These are phyloP conservation scores for Trichothecium sympodiale DNA, from an alignment of 2,329 filamentous ascomycete species.

Conservation along the genomic window DNA sequence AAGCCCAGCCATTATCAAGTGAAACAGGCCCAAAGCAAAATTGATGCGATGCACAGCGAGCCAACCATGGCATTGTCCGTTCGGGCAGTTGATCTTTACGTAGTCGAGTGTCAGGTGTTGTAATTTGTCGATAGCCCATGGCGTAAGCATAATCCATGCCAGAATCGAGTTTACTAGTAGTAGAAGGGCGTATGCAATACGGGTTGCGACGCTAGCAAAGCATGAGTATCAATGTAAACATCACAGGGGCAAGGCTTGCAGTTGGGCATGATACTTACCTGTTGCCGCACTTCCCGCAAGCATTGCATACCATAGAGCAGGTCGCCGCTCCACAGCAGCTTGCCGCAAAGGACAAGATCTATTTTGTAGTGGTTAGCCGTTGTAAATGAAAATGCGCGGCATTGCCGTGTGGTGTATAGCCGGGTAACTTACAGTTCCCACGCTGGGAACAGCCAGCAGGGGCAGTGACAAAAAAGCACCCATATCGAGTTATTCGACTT, in stretches of 20 bases:
- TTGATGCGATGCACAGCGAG: conserved; percentile 96
- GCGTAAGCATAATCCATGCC: conserved; percentile 98
- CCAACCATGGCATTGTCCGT: conserved; percentile 88
- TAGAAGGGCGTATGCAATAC: conserved; percentile 91
- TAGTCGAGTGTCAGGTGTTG: conserved; percentile 89
- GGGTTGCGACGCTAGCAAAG: conserved; percentile 69
- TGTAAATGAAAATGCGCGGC: conserved; percentile 6
- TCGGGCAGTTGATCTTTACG: conserved; percentile 87
- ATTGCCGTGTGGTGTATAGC: background rate
- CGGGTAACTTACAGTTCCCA: conserved; percentile 60
- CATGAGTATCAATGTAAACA: conserved; percentile 7
- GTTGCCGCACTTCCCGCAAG: conserved; percentile 94
- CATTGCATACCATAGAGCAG: conserved; percentile 89
- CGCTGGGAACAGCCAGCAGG: conserved; percentile 75
- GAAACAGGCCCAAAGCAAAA: conserved; percentile 91
- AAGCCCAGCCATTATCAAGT: conserved; percentile 73
- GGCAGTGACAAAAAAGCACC: conserved; percentile 85
- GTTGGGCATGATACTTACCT: conserved; percentile 44
- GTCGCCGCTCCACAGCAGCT: conserved; percentile 96
- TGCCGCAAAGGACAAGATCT: conserved; percentile 68
- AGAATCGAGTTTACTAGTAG: conserved; percentile 93
- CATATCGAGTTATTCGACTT: conserved; percentile 40
- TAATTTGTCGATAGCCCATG: conserved; percentile 94
- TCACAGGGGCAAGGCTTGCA: too few species aligned
- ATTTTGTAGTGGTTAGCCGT: conserved; percentile 6